These are phyloP conservation scores for Aspergillus diversus DNA, from an alignment of 495 filamentous ascomycete species.

Conservation along the genomic window DNA sequence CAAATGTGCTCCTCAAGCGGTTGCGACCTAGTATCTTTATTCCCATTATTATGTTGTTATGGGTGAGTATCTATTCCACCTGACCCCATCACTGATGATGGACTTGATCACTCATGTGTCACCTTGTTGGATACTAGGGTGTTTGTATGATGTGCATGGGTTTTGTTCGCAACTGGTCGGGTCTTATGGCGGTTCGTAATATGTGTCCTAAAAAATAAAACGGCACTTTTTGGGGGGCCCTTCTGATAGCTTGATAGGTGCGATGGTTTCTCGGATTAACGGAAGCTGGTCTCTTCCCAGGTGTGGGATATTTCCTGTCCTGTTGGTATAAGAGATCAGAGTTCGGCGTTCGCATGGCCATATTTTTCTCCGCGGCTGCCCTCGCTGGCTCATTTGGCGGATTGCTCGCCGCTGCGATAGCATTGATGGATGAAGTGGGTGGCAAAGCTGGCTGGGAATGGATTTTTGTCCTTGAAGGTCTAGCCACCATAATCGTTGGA, in stretches of 20 bases:
- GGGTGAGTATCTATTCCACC: constrained; percentile 38
- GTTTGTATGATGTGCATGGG: constrained; percentile 85
- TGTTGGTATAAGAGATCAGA: constrained; percentile 87
- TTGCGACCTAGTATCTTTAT: constrained; percentile 74
- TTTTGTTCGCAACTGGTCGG: constrained; percentile 73
- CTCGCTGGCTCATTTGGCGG: constrained; percentile 69
- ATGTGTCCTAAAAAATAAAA: background rate
- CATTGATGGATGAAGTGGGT: constrained; percentile 63
- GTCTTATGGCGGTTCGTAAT: constrained; percentile 67
- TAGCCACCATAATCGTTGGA: constrained; percentile 65
- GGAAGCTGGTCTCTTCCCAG: constrained; percentile 86
- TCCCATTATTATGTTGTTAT: constrained; percentile 59
- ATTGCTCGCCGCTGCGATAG: constrained; percentile 66
- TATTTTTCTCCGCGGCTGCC: constrained; percentile 74
- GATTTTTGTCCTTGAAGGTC: constrained; percentile 71
- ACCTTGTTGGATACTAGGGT: constrained; percentile 54
- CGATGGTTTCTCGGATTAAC: constrained; percentile 84
- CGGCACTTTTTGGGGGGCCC: background rate
- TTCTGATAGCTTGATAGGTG: constrained; percentile 31
- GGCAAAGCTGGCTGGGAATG: constrained; percentile 69
- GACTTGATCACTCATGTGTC: background rate
- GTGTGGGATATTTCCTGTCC: constrained; percentile 85
- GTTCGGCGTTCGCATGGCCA: constrained; percentile 75
- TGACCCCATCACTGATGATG: background rate
- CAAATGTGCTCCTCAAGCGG: constrained; percentile 84